Conservation (phyloP, 2,329 filamentous ascomycete species). For the Colletotrichum liriopes region DNA sequence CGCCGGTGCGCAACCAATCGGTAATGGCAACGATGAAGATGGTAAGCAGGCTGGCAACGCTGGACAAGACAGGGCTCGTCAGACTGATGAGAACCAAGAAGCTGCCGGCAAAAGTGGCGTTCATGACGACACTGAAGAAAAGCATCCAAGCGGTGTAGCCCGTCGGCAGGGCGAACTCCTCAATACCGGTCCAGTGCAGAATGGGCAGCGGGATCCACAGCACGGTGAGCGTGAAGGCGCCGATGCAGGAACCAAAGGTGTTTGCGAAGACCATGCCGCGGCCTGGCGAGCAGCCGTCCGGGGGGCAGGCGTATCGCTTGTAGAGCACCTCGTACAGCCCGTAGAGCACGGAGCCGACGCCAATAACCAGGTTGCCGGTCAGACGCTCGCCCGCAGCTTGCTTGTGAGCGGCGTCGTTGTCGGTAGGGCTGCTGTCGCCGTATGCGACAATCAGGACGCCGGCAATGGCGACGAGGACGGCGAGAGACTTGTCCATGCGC, state of each 20-base stretch:
- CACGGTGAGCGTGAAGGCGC: constrained; percentile 86
- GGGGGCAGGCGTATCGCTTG: constrained; percentile 93
- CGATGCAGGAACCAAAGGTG: constrained; percentile 90
- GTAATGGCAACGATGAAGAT: constrained; percentile 97
- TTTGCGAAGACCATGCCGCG: constrained; percentile 98
- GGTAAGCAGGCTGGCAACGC: constrained; percentile 92
- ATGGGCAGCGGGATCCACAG: constrained; percentile 94
- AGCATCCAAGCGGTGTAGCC: constrained; percentile 87
- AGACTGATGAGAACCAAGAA: constrained; percentile 95
- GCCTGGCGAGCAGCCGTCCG: constrained; percentile 86
- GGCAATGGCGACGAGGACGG: constrained; percentile 87
- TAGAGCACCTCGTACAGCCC: constrained; percentile 98
- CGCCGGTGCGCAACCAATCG: constrained; percentile 89
- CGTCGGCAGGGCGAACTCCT: constrained; percentile 85
- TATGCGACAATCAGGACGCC: constrained; percentile 97
- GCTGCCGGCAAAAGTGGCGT: constrained; percentile 92
- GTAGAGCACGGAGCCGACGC: constrained; percentile 90
- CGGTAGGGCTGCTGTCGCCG: constrained; percentile 74
- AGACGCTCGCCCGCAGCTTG: constrained; percentile 75
- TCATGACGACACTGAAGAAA: constrained; percentile 84
- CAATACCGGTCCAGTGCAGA: constrained; percentile 83
- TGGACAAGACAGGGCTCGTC: constrained; percentile 92
- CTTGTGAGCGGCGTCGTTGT: constrained; percentile 63
- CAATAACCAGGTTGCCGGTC: constrained; percentile 92
- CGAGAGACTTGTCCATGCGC: constrained; percentile 86